Percentiles rank a stretch among this genome's conserved stretches.
These are phyloP conservation scores for Trametes coccinea DNA, from an alignment of 768 basidiomycete genomes.

Conservation along the genomic window DNA sequence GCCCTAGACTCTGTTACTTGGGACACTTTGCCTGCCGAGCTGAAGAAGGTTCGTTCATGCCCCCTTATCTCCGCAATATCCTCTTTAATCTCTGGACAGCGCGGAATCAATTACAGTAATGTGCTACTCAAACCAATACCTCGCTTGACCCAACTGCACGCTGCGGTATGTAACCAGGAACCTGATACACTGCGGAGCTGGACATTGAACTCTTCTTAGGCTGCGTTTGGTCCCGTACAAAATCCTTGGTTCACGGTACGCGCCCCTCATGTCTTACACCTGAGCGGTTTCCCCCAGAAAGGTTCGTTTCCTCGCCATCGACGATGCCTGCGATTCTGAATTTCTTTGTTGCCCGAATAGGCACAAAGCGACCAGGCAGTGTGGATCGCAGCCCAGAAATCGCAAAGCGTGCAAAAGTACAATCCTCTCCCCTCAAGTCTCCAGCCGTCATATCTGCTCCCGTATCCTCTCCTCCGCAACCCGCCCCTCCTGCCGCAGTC, in stretches of 20 bases:
- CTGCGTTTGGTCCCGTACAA: slow-evolving; percentile 37
- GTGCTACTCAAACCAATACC: slow-evolving; percentile 49
- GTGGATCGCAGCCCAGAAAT: slow-evolving; percentile 17
- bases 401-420: slow-evolving; percentile 14
- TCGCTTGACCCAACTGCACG: slow-evolving; percentile 52
- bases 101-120: slow-evolving; percentile 57
- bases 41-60: slow-evolving; percentile 52
- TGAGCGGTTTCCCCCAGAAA: slow-evolving; percentile 49
- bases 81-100: slow-evolving; percentile 35
- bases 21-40: slow-evolving; percentile 59
- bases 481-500: not conserved
- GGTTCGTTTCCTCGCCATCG: slow-evolving; percentile 22
- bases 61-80: no score
- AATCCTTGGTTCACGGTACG: slow-evolving; percentile 60
- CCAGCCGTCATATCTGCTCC: slow-evolving; percentile 1
- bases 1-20: slow-evolving; percentile 43
- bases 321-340: not conserved
- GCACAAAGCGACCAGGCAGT: slow-evolving; percentile 20
- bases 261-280: slow-evolving; percentile 44
- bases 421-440: slow-evolving; percentile 13
- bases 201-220: slow-evolving; percentile 28
- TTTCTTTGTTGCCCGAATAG: not conserved
- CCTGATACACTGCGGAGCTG: not conserved
- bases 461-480: not conserved
- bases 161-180: slow-evolving; percentile 39